Evolutionary conservation across 768 basidiomycete genomes (phyloP).

Genomic region (Brasilioporus rufonigricans): DNA sequence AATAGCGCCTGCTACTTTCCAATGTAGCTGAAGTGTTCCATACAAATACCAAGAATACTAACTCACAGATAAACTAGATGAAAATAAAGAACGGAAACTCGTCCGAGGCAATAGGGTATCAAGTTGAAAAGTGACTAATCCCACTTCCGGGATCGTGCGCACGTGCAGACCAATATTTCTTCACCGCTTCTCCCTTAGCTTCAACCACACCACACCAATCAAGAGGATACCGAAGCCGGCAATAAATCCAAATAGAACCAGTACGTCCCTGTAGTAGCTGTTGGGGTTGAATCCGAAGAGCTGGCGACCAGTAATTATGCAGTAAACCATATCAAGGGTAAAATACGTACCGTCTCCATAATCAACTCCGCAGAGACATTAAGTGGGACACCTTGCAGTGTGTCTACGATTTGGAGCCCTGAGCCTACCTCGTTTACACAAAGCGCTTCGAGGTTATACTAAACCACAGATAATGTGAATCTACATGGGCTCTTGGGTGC

Average conservation of each 20-base stretch:
- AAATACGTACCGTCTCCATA: conserved; percentile 67
- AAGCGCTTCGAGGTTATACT: conserved; percentile 77
- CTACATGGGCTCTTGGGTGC: neutral
- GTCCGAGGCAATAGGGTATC: no score
- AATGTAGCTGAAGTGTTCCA: no score
- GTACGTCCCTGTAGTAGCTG: conserved; percentile 87
- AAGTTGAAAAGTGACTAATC: no score
- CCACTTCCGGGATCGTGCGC: no score
- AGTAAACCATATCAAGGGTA: neutral
- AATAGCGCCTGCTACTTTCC: no score
- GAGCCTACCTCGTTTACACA: conserved; percentile 90
- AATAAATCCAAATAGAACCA: conserved; percentile 85
- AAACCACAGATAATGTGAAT: neutral
- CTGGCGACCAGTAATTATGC: conserved; percentile 30
- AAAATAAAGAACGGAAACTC: no score
- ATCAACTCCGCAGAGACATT: conserved; percentile 78
- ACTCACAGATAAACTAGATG: no score
- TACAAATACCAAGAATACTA: no score
- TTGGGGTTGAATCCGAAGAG: conserved; percentile 83
- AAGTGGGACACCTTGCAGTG: conserved; percentile 78
- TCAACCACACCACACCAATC: conserved; percentile 75
- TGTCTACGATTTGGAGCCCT: conserved; percentile 81
- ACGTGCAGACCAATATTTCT: no score
- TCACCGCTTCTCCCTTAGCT: conserved; percentile 73
- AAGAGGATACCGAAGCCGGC: conserved; percentile 72